Percentiles rank a stretch among this genome's conserved stretches.
Conservation (phyloP, 345 rosid genomes). For the Citrus medica region DNA sequence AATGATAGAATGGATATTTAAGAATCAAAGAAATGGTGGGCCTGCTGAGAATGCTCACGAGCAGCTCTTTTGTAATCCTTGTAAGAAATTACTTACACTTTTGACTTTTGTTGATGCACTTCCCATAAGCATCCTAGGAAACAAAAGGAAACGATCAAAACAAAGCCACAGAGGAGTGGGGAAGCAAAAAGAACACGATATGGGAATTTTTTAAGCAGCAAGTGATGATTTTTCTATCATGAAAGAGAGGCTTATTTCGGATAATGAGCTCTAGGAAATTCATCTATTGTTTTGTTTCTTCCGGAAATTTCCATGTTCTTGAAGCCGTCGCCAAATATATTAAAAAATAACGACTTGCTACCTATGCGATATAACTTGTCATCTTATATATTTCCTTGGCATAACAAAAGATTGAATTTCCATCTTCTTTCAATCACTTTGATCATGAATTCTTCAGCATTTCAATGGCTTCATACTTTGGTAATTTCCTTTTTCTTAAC, state of each 20-base stretch:
- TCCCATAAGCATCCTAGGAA: not conserved
- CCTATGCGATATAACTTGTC: not conserved
- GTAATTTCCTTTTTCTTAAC: not conserved
- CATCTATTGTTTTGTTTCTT: not conserved
- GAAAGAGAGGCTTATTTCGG: not conserved
- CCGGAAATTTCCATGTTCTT: not conserved
- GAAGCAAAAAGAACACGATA: not conserved
- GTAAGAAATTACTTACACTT: not conserved
- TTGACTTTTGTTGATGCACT: not conserved
- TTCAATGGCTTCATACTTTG: not conserved
- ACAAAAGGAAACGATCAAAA: not conserved
- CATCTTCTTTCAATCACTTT: not conserved
- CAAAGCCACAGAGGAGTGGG: not conserved
- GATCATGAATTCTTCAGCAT: not conserved
- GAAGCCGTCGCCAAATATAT: not conserved
- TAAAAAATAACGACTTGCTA: too few relatives aligned
- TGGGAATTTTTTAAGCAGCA: not conserved
- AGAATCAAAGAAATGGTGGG: not conserved
- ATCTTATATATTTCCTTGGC: not conserved
- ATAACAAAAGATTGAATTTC: not conserved
- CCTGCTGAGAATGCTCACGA: not conserved
- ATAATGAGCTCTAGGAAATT: not conserved
- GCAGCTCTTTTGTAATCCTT: not conserved
- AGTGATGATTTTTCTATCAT: too few relatives aligned
- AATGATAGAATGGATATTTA: not conserved